These are phyloP conservation scores for Triticum timopheevii DNA, from an alignment of 176 grass and related monocot species.

Conservation along the genomic window DNA sequence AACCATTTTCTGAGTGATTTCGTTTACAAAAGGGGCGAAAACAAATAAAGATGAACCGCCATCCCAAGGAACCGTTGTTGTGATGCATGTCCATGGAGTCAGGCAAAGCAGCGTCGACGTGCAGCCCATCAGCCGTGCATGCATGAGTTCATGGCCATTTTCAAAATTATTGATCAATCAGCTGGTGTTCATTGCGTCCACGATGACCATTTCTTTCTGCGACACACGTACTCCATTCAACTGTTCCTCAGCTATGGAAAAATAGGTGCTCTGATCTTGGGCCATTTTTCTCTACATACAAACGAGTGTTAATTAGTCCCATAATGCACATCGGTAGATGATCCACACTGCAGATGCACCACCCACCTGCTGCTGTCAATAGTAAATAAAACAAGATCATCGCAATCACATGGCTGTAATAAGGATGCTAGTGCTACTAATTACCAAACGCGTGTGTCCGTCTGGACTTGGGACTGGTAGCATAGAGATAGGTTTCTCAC, in stretches of 20 bases:
- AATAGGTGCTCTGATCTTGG: background rate
- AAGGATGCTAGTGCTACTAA: background rate
- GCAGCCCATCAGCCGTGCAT: conserved; percentile 22
- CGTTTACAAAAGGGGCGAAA: background rate
- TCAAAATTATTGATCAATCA: background rate
- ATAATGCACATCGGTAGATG: background rate
- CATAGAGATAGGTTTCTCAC: background rate
- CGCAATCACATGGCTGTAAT: conserved; percentile 14
- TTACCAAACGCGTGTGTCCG: conserved; percentile 6
- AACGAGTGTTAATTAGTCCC: background rate
- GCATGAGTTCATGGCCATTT: background rate
- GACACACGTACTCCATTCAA: background rate
- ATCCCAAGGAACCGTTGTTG: conserved; percentile 6
- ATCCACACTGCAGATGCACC: background rate
- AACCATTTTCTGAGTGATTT: background rate
- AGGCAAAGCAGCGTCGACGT: conserved; percentile 3
- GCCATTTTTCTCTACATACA: background rate
- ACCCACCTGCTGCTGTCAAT: background rate
- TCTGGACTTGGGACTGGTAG: conserved; percentile 12
- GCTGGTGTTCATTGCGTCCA: background rate
- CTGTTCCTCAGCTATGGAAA: background rate
- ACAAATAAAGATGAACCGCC: background rate
- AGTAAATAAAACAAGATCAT: background rate
- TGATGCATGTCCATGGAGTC: background rate
- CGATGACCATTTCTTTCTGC: background rate